Percentiles rank a stretch among this genome's conserved stretches.
Conservation (phyloP, 441 rosid species). For the Geranium incanum region DNA sequence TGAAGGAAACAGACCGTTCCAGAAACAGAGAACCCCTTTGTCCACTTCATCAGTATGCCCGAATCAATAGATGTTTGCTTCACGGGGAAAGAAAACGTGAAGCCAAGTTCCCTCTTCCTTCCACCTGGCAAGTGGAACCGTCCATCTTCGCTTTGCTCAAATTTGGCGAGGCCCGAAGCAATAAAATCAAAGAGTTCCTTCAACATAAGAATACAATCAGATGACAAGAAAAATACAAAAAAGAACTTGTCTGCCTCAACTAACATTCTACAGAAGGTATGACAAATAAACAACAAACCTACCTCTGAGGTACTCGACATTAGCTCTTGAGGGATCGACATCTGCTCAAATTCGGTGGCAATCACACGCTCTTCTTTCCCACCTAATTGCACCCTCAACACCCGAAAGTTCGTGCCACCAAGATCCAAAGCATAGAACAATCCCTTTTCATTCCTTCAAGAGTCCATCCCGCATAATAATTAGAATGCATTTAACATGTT, state of each 20-base stretch:
- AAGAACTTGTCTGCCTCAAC: neutral
- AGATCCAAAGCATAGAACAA: constrained; percentile 89
- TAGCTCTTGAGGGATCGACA: constrained; percentile 62
- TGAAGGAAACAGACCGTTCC: constrained; percentile 57
- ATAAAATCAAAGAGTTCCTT: constrained; percentile 81
- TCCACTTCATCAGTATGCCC: constrained; percentile 76
- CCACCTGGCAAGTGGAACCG: constrained; percentile 46
- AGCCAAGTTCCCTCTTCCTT: constrained; percentile 71
- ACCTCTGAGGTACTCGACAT: constrained; percentile 80
- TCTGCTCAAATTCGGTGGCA: constrained; percentile 59
- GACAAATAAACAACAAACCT: constrained; percentile 35
- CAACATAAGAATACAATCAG: constrained; percentile 10
- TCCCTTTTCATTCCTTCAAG: constrained; percentile 65
- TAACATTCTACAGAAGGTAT: constrained; percentile 1
- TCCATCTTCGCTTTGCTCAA: constrained; percentile 48
- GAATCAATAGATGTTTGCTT: constrained; percentile 70
- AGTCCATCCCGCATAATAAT: neutral
- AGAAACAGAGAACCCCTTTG: constrained; percentile 78
- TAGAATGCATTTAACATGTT: neutral
- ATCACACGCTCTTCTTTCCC: constrained; percentile 54
- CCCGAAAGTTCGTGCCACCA: constrained; percentile 87
- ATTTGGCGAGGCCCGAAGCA: constrained; percentile 50
- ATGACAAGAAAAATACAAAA: neutral
- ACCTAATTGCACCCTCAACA: constrained; percentile 66
- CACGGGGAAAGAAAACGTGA: constrained; percentile 88